Conservation (phyloP, 2,329 filamentous ascomycete species). For the Chalaropsis ovoidea region DNA sequence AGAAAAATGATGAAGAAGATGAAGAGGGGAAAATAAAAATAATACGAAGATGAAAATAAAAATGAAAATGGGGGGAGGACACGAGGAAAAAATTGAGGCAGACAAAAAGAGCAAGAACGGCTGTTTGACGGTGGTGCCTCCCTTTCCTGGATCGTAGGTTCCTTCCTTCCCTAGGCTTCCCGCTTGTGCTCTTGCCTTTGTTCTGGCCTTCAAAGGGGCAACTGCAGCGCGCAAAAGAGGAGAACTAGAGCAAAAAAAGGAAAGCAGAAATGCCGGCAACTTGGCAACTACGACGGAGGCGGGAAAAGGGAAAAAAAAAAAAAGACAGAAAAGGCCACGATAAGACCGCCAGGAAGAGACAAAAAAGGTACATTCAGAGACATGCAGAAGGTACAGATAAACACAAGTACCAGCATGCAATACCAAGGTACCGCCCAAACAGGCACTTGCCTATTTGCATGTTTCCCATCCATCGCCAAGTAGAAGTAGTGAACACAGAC, state of each 20-base stretch:
- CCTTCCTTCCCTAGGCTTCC: conserved; percentile 12
- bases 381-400: not conserved
- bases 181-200: conserved; percentile 2
- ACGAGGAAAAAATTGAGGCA: conserved; percentile 5
- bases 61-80: not conserved
- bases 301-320: not conserved
- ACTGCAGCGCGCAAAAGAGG: not conserved
- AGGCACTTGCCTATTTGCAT: too few relatives aligned
- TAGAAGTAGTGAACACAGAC: too few relatives aligned
- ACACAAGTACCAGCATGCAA: not conserved
- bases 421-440: too few relatives aligned
- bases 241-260: not conserved
- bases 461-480: too few relatives aligned
- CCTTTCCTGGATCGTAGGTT: conserved; percentile 11
- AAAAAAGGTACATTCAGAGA: conserved; percentile 6
- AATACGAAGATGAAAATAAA: not conserved
- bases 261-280: not conserved
- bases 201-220: not conserved
- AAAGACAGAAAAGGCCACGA: not conserved
- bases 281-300: conserved; percentile 2
- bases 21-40: not conserved
- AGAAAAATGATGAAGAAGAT: not conserved
- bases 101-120: not conserved
- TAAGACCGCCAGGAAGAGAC: not conserved
- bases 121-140: not conserved